These are phyloP conservation scores for Aspergillus coremiiformis DNA, from an alignment of 495 filamentous ascomycete species.

Conservation along the genomic window DNA sequence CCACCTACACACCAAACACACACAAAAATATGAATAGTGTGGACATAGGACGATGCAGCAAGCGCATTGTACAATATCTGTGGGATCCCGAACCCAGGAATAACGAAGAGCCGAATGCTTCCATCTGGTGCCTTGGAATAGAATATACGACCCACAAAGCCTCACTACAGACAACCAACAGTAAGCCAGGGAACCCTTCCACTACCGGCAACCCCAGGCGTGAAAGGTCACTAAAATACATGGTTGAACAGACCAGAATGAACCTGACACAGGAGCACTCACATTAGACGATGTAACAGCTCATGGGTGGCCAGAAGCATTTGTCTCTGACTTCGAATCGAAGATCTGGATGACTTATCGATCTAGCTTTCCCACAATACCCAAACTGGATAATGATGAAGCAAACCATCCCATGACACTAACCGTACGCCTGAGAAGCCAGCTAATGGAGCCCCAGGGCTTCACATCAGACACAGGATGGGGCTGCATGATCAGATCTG, in stretches of 20 bases:
- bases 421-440: conserved; percentile 71
- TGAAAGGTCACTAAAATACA: neutral
- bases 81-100: conserved; percentile 94
- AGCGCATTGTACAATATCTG: conserved; percentile 82
- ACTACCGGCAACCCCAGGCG: neutral
- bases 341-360: conserved; percentile 96
- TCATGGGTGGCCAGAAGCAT: conserved; percentile 75
- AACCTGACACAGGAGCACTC: conserved; percentile 15
- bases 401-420: conserved; percentile 72
- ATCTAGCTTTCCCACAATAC: conserved; percentile 75
- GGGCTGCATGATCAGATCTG: conserved; percentile 98
- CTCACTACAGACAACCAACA: neutral
- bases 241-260: neutral
- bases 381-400: conserved; percentile 64
- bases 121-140: conserved; percentile 85
- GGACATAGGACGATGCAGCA: conserved; percentile 62
- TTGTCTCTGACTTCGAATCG: conserved; percentile 89
- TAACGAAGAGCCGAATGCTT: conserved; percentile 55
- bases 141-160: conserved; percentile 46
- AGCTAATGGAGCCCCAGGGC: conserved; percentile 68
- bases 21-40: conserved; percentile 49
- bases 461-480: conserved; percentile 95
- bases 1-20: neutral
- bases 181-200: conserved; percentile 10
- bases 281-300: conserved; percentile 19